A percentile compares a stretch with the other conserved stretches of the same genome.
These are phyloP conservation scores for Lyophyllum decastes DNA, from an alignment of 768 basidiomycete genomes.

Conservation along the genomic window DNA sequence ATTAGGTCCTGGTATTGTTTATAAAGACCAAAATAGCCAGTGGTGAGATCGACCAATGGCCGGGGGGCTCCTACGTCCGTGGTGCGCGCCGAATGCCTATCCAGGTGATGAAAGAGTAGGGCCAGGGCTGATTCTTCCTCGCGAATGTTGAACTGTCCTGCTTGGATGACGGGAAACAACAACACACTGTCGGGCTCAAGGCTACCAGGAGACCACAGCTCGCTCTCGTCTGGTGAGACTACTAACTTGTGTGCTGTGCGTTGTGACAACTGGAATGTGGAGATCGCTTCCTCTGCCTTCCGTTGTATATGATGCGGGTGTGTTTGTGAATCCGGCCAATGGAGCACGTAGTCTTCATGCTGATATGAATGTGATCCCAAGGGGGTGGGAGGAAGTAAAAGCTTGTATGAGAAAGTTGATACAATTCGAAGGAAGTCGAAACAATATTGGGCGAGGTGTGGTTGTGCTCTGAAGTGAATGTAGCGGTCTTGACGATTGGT, in stretches of 20 bases:
- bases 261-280: slow-evolving; percentile 56
- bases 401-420: slow-evolving; percentile 70
- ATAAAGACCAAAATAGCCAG: slow-evolving; percentile 93
- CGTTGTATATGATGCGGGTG: slow-evolving; percentile 73
- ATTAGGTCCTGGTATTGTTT: slow-evolving; percentile 75
- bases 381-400: slow-evolving; percentile 28
- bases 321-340: slow-evolving; percentile 66
- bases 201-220: slow-evolving; percentile 1
- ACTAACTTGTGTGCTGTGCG: slow-evolving; percentile 9
- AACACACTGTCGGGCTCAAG: slow-evolving; percentile 41
- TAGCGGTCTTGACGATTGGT: slow-evolving; percentile 96
- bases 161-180: slow-evolving; percentile 85
- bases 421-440: slow-evolving; percentile 71
- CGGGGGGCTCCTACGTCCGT: slow-evolving; percentile 24
- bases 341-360: slow-evolving; percentile 49
- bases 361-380: slow-evolving; percentile 28
- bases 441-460: slow-evolving; percentile 78
- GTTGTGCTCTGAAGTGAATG: slow-evolving; percentile 65
- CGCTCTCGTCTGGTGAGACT: background rate
- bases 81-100: background rate
- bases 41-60: slow-evolving; percentile 80
- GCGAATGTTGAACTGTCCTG: slow-evolving; percentile 81
- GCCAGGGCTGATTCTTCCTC: slow-evolving; percentile 77
- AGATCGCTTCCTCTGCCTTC: slow-evolving; percentile 57
- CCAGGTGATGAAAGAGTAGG: slow-evolving; percentile 46